These are phyloP conservation scores for Botrytis pseudocinerea DNA, from an alignment of 2,329 filamentous ascomycete genomes.

Conservation along the genomic window DNA sequence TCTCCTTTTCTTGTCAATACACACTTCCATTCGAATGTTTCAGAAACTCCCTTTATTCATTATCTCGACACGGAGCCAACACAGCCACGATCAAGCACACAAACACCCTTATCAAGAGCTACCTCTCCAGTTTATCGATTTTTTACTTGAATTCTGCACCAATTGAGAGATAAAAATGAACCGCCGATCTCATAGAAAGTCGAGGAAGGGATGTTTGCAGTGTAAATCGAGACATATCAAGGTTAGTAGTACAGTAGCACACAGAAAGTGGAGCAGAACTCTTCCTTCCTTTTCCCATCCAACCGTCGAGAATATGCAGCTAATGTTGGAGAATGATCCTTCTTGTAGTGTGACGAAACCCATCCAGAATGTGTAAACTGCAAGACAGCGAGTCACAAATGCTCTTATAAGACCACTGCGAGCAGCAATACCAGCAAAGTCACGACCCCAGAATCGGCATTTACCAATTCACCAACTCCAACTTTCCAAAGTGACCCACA, in stretches of 20 bases:
- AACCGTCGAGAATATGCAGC: not conserved
- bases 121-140: not conserved
- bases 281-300: not conserved
- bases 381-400: constrained; percentile 3
- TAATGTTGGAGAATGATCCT: not conserved
- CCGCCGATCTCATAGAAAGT: constrained; percentile 34
- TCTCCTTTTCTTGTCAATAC: not conserved
- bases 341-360: constrained; percentile 33
- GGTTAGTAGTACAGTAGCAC: constrained; percentile 25
- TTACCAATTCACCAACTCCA: not conserved
- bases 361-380: constrained; percentile 29
- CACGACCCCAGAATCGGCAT: not conserved
- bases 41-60: not conserved
- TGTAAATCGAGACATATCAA: constrained; percentile 35
- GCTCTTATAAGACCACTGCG: not conserved
- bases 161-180: constrained; percentile 3
- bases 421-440: not conserved
- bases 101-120: not conserved
- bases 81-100: not conserved
- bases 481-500: not conserved
- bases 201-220: constrained; percentile 30
- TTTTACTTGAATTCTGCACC: not conserved
- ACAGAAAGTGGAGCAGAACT: not conserved
- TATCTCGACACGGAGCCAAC: not conserved
- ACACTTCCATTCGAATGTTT: not conserved